Base-by-base conservation (phyloP, 495 filamentous ascomycete species). In the Bacidia gigantensis region DNA sequence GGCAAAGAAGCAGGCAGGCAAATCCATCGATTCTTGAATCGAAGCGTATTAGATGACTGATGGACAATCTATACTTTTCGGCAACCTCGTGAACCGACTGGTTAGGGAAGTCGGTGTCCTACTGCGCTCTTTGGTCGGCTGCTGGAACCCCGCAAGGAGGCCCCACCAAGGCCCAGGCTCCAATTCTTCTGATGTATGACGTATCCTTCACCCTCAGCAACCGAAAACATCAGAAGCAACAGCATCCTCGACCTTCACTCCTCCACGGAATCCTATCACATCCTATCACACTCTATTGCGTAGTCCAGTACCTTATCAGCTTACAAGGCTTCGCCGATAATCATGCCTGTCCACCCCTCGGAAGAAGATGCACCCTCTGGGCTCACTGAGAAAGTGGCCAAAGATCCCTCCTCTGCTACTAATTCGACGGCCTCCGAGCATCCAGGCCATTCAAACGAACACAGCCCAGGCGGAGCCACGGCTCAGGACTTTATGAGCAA, bases 11-110 rank as follows among this genome's bases (percentile, higher is more conserved):
- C 82, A 2, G 92, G 78, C 22, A 78, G 79, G 59, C 78, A 84
- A 71, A 84, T 97, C 38, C 69, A 78, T 41, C 73, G 74, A 20
- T 98, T 97, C 60, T 97, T 98, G 59, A 83, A 82, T 57, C 79
- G 81, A 63, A 93, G 83, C 69, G 75, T 96, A 9, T 81, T 79
- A 66, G 80, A 82, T 17, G 66, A 61, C 10, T 61, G 56, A 58
- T 26, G n/a, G 22, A n/a, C 12, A n/a, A n/a, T n/a, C n/a, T n/a
- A n/a, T n/a, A n/a, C n/a, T n/a, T n/a, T n/a, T n/a, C n/a, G n/a
- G n/a, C n/a, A n/a, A n/a, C n/a, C n/a, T n/a, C n/a, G n/a, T n/a
- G n/a, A n/a, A n/a, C n/a, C n/a, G n/a, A n/a, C n/a, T n/a, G n/a
- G n/a, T n/a, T n/a, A n/a, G n/a, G n/a, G n/a, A n/a, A n/a, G n/a